These are phyloP conservation scores for Apostasia shenzhenica DNA, from an alignment of 106 monocot species.

Conservation along the genomic window DNA sequence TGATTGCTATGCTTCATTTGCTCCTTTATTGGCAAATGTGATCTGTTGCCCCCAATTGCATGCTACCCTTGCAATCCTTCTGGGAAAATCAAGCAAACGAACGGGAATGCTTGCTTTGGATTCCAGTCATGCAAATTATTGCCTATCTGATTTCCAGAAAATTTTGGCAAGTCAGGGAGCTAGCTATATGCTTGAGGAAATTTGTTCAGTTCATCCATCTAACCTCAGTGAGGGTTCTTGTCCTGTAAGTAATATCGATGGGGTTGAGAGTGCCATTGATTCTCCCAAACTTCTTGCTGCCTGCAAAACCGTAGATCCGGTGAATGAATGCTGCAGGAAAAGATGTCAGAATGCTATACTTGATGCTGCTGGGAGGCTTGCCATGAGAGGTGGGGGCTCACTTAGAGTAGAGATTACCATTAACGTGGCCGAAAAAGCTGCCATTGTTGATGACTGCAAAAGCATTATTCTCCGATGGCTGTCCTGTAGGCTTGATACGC, in stretches of 20 bases:
- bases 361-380: conserved; percentile 67
- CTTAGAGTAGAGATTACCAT: conserved; percentile 21
- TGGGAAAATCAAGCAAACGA: conserved; percentile 79
- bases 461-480: conserved; percentile 89
- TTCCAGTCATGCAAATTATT: conserved; percentile 65
- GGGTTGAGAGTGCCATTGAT: conserved; percentile 72
- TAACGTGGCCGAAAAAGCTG: conserved; percentile 14
- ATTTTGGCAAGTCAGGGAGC: conserved; percentile 78
- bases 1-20: conserved; percentile 78
- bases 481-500: conserved; percentile 57
- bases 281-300: conserved; percentile 70
- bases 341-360: conserved; percentile 87
- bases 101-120: conserved; percentile 73
- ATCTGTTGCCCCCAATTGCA: conserved; percentile 95
- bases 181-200: conserved; percentile 40
- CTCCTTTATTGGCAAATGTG: conserved; percentile 91
- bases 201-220: conserved; percentile 62
- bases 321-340: conserved; percentile 92
- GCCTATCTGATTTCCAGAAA: conserved; percentile 85
- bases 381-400: conserved; percentile 41
- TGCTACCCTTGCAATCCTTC: conserved; percentile 71
- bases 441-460: conserved; percentile 59
- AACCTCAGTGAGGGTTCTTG: conserved; percentile 67
- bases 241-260: conserved; percentile 55
- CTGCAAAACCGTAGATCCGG: conserved; percentile 79